Evolutionary conservation across 352 stramenopile genomes (phyloP).

Genomic region (Globisporangium apiculatum): DNA sequence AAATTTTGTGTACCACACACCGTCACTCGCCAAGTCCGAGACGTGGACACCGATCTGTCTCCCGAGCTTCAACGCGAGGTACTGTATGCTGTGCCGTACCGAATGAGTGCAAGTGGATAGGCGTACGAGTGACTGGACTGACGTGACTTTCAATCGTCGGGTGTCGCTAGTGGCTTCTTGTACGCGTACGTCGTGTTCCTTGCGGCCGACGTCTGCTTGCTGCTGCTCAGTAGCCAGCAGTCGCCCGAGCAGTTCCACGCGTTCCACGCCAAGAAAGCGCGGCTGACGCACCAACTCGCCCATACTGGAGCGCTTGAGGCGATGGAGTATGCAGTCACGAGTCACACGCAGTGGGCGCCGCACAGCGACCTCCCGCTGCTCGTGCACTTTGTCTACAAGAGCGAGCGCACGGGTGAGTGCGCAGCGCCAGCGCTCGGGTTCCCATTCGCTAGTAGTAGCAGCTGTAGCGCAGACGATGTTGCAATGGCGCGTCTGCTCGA

Average conservation of each 20-base stretch:
- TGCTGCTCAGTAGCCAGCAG: conserved; percentile 65
- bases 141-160: neutral
- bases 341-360: conserved; percentile 30
- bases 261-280: conserved; percentile 57
- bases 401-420: conserved; percentile 57
- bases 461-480: conserved; percentile 16
- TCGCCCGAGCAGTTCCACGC: conserved; percentile 60
- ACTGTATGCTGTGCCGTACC: neutral
- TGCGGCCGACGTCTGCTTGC: conserved; percentile 37
- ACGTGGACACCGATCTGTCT: conserved; percentile 72
- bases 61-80: conserved; percentile 57
- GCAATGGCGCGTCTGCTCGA: conserved; percentile 30
- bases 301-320: conserved; percentile 30
- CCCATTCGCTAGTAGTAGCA: conserved; percentile 24
- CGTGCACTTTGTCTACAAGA: conserved; percentile 68
- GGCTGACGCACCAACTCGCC: conserved; percentile 30
- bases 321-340: conserved; percentile 31
- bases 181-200: conserved; percentile 74
- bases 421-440: conserved; percentile 31
- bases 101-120: too few relatives aligned
- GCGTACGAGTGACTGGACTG: neutral
- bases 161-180: conserved; percentile 48
- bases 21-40: conserved; percentile 50
- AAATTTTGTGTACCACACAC: conserved; percentile 70
- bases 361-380: conserved; percentile 49